Evolutionary conservation across 169 alveolate species (phyloP), one percentile per base, ranked within the genome.

Genomic region (Eimeria brunetti): DNA sequence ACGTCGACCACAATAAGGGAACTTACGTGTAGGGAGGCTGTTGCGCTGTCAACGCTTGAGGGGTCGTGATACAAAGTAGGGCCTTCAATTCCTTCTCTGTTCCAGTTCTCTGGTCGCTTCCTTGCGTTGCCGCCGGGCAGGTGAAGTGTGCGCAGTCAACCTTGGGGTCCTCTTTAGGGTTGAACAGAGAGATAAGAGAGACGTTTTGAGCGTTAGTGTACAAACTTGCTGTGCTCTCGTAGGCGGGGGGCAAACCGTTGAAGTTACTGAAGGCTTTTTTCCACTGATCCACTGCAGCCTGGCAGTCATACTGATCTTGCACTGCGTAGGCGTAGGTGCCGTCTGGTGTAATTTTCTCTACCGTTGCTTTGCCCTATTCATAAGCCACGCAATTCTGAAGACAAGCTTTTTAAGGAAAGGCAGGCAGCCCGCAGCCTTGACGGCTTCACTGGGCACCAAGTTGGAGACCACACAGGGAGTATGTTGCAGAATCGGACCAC

Each of bases 121-220:
- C 7, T 11, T 24, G 5, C 22, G 84, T 22, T 9, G 58, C 30
- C 38, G 49, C 84, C 24, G 84, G 84, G 84, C 84, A 73, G n/a
- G 33, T 18, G 84, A 75, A 75, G 58, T 33, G 12, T 41, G 84
- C 84, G 84, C 84, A 75, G 84, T 75, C 84, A 51, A 75, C 30
- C 58, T 16, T 38, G 58, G 60, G 22, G 0, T 33, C 7, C 2
- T 36, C 30, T 0, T 75, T 7, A 11, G 84, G 84, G 58, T 38
- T 36, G 58, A 75, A 75, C 38, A 75, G 58, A 58, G 84, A 16
- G 1, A 75, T 44, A 14, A 75, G 38, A 7, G 84, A 75, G 20
- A 41, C 36, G 16, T 38, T 44, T 12, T 36, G 30, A 33, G 84
- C 7, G 16, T 38, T 41, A 2, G 33, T 41, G 58, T 75, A 75